A percentile compares a stretch with the other conserved stretches of the same genome.
Evolutionary conservation across 768 basidiomycete genomes (phyloP).

Genomic region (Lactarius deliciosus): DNA sequence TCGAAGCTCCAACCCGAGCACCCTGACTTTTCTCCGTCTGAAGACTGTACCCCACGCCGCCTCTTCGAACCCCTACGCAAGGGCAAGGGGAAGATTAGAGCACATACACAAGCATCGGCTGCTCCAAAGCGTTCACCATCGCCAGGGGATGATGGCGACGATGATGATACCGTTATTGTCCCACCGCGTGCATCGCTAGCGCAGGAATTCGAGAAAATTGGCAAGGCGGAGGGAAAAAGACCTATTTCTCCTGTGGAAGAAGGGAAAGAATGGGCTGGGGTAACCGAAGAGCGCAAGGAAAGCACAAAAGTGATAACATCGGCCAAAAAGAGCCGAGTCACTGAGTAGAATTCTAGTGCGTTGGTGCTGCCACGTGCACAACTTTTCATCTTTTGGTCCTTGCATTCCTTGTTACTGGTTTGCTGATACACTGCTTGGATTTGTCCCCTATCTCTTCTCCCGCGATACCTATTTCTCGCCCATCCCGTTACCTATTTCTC

Average conservation of each 20-base stretch:
- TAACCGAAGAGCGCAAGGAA: neutral
- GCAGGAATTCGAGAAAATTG: slow-evolving; percentile 25
- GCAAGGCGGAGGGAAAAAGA: slow-evolving; percentile 18
- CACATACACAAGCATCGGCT: neutral
- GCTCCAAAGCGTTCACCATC: slow-evolving; percentile 21
- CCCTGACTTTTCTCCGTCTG: slow-evolving; percentile 29
- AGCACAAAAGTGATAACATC: slow-evolving; percentile 1
- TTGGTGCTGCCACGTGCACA: neutral
- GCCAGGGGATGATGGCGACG: slow-evolving; percentile 23
- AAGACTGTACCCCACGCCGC: slow-evolving; percentile 29
- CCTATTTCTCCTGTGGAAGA: slow-evolving; percentile 5
- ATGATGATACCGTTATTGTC: slow-evolving; percentile 1
- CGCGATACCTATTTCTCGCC: slow-evolving; percentile 18
- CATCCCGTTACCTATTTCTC: neutral
- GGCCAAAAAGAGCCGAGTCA: neutral
- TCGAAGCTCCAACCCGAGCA: slow-evolving; percentile 25
- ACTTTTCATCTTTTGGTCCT: neutral
- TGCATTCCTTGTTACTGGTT: slow-evolving; percentile 12
- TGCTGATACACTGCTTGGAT: slow-evolving; percentile 18
- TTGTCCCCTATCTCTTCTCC: slow-evolving; percentile 11
- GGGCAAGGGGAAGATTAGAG: neutral
- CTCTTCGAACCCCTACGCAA: slow-evolving; percentile 23
- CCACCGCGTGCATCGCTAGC: slow-evolving; percentile 22
- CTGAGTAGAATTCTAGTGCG: neutral
- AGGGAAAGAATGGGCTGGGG: slow-evolving; percentile 4